Percentiles rank a stretch among this genome's conserved stretches.
Evolutionary conservation across 148 eudicot genomes (phyloP).

Genomic region (Camellia japonica): DNA sequence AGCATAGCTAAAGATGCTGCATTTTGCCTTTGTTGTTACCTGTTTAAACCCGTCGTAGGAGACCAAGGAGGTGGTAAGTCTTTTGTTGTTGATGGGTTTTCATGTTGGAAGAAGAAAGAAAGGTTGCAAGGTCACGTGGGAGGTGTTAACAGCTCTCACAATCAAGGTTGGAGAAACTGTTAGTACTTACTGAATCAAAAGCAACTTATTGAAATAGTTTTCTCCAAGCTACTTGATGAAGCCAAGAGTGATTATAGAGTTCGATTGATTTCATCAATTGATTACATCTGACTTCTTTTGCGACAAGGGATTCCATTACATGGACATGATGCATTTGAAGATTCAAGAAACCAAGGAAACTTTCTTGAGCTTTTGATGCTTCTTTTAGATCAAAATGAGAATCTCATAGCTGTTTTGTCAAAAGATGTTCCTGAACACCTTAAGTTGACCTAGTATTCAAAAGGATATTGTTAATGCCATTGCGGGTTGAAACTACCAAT

Average conservation of each 20-base stretch:
- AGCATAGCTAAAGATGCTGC: slow-evolving; percentile 6
- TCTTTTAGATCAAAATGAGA: slow-evolving; percentile 12
- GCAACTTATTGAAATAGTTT: neutral
- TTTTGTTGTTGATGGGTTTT: slow-evolving; percentile 11
- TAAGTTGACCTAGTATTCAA: slow-evolving; percentile 1
- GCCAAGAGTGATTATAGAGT: neutral
- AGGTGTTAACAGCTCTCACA: neutral
- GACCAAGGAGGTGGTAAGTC: slow-evolving; percentile 7
- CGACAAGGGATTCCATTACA: neutral
- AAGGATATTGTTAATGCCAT: neutral
- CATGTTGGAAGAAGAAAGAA: neutral
- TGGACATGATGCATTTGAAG: neutral
- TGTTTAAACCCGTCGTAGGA: neutral
- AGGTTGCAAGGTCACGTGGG: neutral
- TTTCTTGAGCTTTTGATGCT: neutral
- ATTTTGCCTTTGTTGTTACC: slow-evolving; percentile 3
- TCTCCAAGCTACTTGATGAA: neutral
- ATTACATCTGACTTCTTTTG: slow-evolving; percentile 7
- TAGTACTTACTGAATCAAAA: neutral
- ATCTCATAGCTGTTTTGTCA: neutral
- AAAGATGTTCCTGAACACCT: slow-evolving; percentile 1
- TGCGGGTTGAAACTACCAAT: slow-evolving; percentile 12
- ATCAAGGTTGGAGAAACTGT: neutral
- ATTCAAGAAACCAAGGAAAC: slow-evolving; percentile 1
- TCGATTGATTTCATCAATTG: slow-evolving; percentile 9